Percentiles rank a stretch among this genome's conserved stretches.
Evolutionary conservation across 345 rosid genomes (phyloP).

Genomic region (Hevea brasiliensis): DNA sequence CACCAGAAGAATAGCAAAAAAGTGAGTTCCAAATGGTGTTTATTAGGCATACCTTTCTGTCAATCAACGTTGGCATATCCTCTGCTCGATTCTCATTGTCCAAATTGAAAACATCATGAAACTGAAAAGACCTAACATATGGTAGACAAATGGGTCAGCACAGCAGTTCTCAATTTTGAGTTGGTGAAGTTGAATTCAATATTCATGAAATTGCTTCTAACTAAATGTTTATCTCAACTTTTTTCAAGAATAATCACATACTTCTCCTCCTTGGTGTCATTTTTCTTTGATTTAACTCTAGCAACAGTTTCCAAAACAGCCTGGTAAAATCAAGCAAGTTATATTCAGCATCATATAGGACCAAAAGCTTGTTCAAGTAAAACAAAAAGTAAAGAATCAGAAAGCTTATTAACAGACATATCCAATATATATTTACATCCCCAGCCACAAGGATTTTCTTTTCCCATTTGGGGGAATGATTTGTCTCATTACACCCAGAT

Average conservation of each 20-base stretch:
- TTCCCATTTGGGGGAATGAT: background rate
- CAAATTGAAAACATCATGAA: conserved; percentile 78
- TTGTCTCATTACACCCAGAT: background rate
- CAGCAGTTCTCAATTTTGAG: conserved; percentile 21
- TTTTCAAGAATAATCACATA: conserved; percentile 39
- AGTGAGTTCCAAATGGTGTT: background rate
- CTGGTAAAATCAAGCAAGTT: conserved; percentile 36
- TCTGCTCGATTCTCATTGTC: conserved; percentile 81
- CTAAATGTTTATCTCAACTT: background rate
- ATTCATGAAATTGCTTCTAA: background rate
- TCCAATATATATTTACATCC: background rate
- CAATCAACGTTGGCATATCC: conserved; percentile 89
- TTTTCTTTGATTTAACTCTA: conserved; percentile 77
- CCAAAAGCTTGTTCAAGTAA: background rate
- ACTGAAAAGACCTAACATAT: conserved; percentile 63
- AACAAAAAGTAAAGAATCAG: background rate
- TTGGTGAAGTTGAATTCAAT: background rate
- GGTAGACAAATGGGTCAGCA: conserved; percentile 32
- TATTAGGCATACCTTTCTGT: conserved; percentile 58
- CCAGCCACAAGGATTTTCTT: background rate
- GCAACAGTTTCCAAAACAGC: conserved; percentile 94
- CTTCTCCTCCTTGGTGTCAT: conserved; percentile 90
- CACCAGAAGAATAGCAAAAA: background rate
- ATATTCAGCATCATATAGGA: conserved; percentile 10
- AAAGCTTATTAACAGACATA: background rate